These are phyloP conservation scores for Thoreauomyces humboldtii DNA, from an alignment of 192 early-diverging fungal species.

Conservation along the genomic window DNA sequence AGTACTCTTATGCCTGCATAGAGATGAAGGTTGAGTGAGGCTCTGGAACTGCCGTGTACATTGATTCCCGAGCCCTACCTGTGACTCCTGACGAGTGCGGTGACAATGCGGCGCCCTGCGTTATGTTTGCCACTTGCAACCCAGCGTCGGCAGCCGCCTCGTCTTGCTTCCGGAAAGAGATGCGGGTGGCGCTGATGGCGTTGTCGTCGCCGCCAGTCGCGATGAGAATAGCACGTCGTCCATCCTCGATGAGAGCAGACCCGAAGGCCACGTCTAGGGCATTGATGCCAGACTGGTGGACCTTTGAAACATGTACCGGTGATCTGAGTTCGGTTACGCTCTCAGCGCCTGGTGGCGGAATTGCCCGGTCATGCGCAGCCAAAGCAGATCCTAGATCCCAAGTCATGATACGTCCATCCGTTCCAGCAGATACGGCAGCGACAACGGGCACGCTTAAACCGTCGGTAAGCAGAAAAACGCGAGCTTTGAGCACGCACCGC, in stretches of 20 bases:
- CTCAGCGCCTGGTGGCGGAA: too few relatives aligned
- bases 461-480: slow-evolving; percentile 37
- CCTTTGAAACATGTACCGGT: slow-evolving; percentile 31
- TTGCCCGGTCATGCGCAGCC: too few relatives aligned
- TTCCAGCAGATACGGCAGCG: slow-evolving; percentile 27
- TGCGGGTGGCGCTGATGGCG: slow-evolving; percentile 36
- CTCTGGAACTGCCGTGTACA: too few relatives aligned
- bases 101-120: not conserved
- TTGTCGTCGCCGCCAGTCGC: slow-evolving; percentile 82
- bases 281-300: slow-evolving; percentile 79
- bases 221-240: slow-evolving; percentile 27
- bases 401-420: slow-evolving; percentile 28
- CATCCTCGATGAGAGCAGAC: not conserved
- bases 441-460: not conserved
- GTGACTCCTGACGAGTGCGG: slow-evolving; percentile 75
- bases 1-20: slow-evolving; percentile 12
- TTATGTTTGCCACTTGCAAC: not conserved
- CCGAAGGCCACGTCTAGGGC: slow-evolving; percentile 56
- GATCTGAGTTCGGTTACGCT: slow-evolving; percentile 5
- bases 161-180: slow-evolving; percentile 17
- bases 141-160: not conserved
- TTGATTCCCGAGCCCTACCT: slow-evolving; percentile 48
- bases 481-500: slow-evolving; percentile 66
- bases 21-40: too few relatives aligned
- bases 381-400: slow-evolving; percentile 29